Evolutionary conservation across 768 basidiomycete genomes (phyloP).

Genomic region (Saitozyma podzolica): DNA sequence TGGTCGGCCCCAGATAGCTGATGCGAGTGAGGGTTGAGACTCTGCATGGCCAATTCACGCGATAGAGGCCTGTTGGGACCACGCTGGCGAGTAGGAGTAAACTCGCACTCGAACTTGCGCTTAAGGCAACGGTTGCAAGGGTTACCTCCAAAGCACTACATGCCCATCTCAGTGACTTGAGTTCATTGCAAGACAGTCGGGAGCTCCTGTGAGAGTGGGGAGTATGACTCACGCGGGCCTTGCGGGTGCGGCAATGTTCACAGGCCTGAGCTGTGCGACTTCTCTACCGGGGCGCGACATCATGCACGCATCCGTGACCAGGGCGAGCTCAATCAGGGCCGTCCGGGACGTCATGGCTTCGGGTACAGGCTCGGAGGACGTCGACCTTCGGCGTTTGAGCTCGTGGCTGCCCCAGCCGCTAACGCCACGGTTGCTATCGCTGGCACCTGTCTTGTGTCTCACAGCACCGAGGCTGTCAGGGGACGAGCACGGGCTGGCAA

Average conservation of each 20-base stretch:
- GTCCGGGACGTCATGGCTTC: too few relatives aligned
- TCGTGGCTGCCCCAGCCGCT: too few relatives aligned
- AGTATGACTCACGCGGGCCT: constrained; percentile 43
- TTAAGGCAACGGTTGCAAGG: constrained; percentile 41
- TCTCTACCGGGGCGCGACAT: too few relatives aligned
- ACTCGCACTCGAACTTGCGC: constrained; percentile 10
- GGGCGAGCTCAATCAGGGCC: constrained; percentile 36
- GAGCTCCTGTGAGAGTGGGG: not conserved
- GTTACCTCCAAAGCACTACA: constrained; percentile 41
- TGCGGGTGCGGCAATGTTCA: constrained; percentile 48
- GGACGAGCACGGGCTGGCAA: too few relatives aligned
- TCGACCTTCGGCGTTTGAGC: too few relatives aligned
- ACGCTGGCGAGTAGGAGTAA: too few relatives aligned
- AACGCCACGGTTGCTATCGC: too few relatives aligned
- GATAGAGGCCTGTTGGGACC: not conserved
- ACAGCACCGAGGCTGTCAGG: too few relatives aligned
- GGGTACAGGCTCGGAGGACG: too few relatives aligned
- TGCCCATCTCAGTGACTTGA: not conserved
- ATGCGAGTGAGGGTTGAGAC: not conserved
- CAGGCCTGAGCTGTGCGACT: constrained; percentile 50
- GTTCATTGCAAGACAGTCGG: not conserved
- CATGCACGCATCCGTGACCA: too few relatives aligned
- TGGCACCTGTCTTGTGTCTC: too few relatives aligned
- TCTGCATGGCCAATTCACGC: not conserved
- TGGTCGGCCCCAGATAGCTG: not conserved